A percentile compares a stretch with the other conserved stretches of the same genome.
phyloP scores from a whole-genome alignment of 768 basidiomycete genomes.

The Macrolepiota dolichaula region DNA sequence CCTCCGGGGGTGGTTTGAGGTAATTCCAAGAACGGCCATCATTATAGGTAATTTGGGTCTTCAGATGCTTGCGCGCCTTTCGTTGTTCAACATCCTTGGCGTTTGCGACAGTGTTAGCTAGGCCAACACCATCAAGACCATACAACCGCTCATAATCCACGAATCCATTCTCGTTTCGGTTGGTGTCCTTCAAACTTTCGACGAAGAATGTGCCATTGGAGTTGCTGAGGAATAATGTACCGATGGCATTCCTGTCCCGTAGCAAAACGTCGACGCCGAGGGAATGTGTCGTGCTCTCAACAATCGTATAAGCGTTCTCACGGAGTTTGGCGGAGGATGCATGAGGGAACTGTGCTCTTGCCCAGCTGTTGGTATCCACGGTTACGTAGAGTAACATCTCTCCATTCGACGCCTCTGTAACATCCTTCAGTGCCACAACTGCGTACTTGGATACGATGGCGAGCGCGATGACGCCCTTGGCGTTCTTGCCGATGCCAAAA shows the following conservation, averaged over 20 bases:
- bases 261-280: slow-evolving; percentile 92
- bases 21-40: slow-evolving; percentile 83
- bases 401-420: slow-evolving; percentile 47
- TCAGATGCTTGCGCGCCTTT: slow-evolving; percentile 66
- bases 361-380: slow-evolving; percentile 81
- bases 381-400: slow-evolving; percentile 88
- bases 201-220: slow-evolving; percentile 96
- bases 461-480: slow-evolving; percentile 87
- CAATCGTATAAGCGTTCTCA: slow-evolving; percentile 94
- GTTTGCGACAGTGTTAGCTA: slow-evolving; percentile 86
- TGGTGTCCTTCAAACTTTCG: slow-evolving; percentile 87
- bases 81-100: slow-evolving; percentile 78
- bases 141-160: slow-evolving; percentile 92
- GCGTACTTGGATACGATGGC: slow-evolving; percentile 93
- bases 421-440: slow-evolving; percentile 83
- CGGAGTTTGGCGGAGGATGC: slow-evolving; percentile 65
- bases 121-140: slow-evolving; percentile 85
- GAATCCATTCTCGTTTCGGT: slow-evolving; percentile 82
- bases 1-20: slow-evolving; percentile 53
- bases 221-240: slow-evolving; percentile 94
- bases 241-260: slow-evolving; percentile 60
- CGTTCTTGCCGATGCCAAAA: slow-evolving; percentile 81
- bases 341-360: slow-evolving; percentile 90
- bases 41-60: slow-evolving; percentile 84
- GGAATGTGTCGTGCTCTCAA: slow-evolving; percentile 91